Evolutionary conservation across 768 basidiomycete genomes (phyloP).

Genomic region (Mycena alexandri): DNA sequence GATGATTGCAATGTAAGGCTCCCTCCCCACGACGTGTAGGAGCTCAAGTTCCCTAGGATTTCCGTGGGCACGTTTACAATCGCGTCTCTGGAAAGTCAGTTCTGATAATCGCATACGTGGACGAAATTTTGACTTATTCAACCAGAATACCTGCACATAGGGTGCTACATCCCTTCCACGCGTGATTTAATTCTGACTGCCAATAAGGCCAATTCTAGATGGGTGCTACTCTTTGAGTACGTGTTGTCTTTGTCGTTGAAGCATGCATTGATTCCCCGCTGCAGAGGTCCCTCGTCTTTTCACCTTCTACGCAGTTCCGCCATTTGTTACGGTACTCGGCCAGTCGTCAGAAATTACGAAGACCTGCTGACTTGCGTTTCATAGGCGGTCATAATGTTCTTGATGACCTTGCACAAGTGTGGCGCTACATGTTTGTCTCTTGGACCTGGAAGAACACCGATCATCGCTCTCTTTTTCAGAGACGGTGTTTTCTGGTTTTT

Average conservation of each 20-base stretch:
- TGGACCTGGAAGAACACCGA: slow-evolving; percentile 13
- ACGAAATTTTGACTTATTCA: background rate
- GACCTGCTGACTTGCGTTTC: background rate
- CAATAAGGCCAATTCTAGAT: slow-evolving; percentile 6
- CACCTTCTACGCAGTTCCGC: slow-evolving; percentile 22
- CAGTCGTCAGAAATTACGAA: background rate
- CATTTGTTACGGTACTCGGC: slow-evolving; percentile 13
- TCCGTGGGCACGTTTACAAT: slow-evolving; percentile 14
- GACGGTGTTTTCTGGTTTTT: slow-evolving; percentile 30
- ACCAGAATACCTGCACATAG: slow-evolving; percentile 21
- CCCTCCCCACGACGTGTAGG: background rate
- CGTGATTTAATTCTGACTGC: background rate
- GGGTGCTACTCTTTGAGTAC: slow-evolving; percentile 29
- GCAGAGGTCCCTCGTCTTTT: slow-evolving; percentile 21
- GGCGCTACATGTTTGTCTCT: slow-evolving; percentile 5
- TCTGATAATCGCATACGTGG: background rate
- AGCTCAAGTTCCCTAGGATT: background rate
- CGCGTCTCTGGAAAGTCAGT: slow-evolving; percentile 5
- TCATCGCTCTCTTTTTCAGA: slow-evolving; percentile 20
- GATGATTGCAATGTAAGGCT: slow-evolving; percentile 16
- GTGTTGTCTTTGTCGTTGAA: background rate
- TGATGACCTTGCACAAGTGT: slow-evolving; percentile 25
- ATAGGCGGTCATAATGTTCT: slow-evolving; percentile 25
- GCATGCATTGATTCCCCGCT: background rate
- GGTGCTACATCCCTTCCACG: background rate